These are phyloP conservation scores for Sporothrix euskadiensis DNA, from an alignment of 2,329 filamentous ascomycete species.

Conservation along the genomic window DNA sequence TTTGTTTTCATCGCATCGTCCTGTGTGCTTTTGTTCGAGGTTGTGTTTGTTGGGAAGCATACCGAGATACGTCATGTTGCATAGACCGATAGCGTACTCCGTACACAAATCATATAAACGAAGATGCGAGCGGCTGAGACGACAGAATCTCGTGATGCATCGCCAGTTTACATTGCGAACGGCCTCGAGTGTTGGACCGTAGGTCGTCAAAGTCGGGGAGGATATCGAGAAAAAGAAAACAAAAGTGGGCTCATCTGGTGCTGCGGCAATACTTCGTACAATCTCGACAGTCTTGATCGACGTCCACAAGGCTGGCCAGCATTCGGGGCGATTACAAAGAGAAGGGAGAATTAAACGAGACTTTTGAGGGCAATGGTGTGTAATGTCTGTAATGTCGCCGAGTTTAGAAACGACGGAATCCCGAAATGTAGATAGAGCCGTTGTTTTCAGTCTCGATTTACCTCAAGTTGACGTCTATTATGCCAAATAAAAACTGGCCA, in stretches of 20 bases:
- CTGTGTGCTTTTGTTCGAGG: background rate
- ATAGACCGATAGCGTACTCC: background rate
- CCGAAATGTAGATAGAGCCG: background rate
- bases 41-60: background rate
- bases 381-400: background rate
- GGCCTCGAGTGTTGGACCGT: background rate
- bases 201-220: background rate
- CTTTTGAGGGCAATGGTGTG: too few relatives aligned
- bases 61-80: background rate
- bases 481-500: background rate
- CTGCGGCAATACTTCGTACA: background rate
- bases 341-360: background rate
- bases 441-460: background rate
- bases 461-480: background rate
- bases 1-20: constrained; percentile 1
- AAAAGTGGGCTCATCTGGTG: background rate
- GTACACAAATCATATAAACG: background rate
- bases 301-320: background rate
- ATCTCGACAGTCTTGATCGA: background rate
- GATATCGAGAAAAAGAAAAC: background rate
- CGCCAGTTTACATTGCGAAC: background rate
- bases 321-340: background rate
- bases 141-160: background rate
- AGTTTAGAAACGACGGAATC: background rate
- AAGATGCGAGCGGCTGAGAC: background rate